These are phyloP conservation scores for Tricholoma furcatifolium DNA, from an alignment of 768 basidiomycete genomes.

Conservation along the genomic window DNA sequence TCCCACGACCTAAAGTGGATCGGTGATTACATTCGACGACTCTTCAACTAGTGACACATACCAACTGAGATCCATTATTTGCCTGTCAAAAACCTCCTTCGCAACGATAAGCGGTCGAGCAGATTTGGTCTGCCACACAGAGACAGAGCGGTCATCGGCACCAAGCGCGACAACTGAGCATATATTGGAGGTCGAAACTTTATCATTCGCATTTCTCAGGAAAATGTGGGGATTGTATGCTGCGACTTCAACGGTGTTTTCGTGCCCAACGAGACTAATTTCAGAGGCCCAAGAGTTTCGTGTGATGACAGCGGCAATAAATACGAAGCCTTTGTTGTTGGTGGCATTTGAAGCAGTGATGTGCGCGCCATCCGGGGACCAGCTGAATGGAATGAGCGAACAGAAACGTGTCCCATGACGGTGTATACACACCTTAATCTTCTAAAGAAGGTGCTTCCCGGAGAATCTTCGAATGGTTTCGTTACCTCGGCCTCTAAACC, in stretches of 20 bases:
- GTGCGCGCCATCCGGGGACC: slow-evolving; percentile 99
- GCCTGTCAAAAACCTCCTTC: slow-evolving; percentile 90
- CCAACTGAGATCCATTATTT: slow-evolving; percentile 97
- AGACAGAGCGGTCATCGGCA: slow-evolving; percentile 90
- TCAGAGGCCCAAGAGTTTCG: slow-evolving; percentile 88
- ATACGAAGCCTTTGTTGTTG: slow-evolving; percentile 93
- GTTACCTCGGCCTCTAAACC: slow-evolving; percentile 76
- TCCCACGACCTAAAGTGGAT: slow-evolving; percentile 76
- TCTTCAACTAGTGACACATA: slow-evolving; percentile 33
- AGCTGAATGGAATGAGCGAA: slow-evolving; percentile 45
- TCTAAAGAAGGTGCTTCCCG: slow-evolving; percentile 92
- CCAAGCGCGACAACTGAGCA: slow-evolving; percentile 93
- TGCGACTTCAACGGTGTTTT: slow-evolving; percentile 95
- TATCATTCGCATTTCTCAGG: slow-evolving; percentile 64
- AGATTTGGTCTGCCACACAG: slow-evolving; percentile 94
- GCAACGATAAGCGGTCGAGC: slow-evolving; percentile 90
- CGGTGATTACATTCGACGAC: slow-evolving; percentile 2
- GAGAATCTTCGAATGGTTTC: slow-evolving; percentile 92
- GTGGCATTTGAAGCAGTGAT: slow-evolving; percentile 98
- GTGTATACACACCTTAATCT: slow-evolving; percentile 64
- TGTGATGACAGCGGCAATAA: slow-evolving; percentile 94
- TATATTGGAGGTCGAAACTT: slow-evolving; percentile 78
- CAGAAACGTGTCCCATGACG: neutral
- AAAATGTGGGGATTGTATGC: slow-evolving; percentile 96
- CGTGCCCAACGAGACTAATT: slow-evolving; percentile 94